phyloP scores from a whole-genome alignment of 2,329 filamentous ascomycete genomes.

The Ophiostoma australiae region DNA sequence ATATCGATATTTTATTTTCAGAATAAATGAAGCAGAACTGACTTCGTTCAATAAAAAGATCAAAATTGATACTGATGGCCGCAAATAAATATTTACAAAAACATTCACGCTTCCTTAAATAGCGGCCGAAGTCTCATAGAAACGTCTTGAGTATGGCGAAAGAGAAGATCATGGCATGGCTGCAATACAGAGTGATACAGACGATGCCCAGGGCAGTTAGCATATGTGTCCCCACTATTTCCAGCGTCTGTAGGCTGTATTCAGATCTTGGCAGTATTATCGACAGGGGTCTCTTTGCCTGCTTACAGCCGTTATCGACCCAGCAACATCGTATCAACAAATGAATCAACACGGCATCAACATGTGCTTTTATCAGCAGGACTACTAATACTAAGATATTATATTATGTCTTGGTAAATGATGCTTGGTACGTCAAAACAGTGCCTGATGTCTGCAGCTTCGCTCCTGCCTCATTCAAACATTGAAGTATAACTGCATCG shows the following conservation, averaged over 20 bases:
- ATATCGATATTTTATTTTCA: too few relatives aligned
- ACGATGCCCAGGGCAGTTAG: not conserved
- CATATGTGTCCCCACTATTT: not conserved
- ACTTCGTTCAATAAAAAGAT: too few relatives aligned
- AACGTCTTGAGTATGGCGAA: too few relatives aligned
- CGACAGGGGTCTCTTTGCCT: conserved; percentile 1
- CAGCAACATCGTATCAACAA: conserved; percentile 9
- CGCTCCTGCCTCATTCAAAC: not conserved
- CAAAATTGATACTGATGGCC: too few relatives aligned
- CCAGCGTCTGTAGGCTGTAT: not conserved
- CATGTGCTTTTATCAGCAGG: not conserved
- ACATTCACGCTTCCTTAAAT: too few relatives aligned
- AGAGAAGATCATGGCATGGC: not conserved
- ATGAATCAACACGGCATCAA: not conserved
- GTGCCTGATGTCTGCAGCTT: not conserved
- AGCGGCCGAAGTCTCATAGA: too few relatives aligned
- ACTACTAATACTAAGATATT: not conserved
- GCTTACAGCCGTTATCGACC: not conserved
- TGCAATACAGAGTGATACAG: not conserved
- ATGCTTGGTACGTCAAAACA: not conserved
- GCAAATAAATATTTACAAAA: too few relatives aligned
- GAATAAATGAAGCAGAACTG: too few relatives aligned
- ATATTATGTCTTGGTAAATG: not conserved
- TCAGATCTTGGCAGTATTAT: not conserved
- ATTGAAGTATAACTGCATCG: not conserved